phyloP scores from a whole-genome alignment of 2,329 filamentous ascomycete species.

The Westerdykella aurantiaca region DNA sequence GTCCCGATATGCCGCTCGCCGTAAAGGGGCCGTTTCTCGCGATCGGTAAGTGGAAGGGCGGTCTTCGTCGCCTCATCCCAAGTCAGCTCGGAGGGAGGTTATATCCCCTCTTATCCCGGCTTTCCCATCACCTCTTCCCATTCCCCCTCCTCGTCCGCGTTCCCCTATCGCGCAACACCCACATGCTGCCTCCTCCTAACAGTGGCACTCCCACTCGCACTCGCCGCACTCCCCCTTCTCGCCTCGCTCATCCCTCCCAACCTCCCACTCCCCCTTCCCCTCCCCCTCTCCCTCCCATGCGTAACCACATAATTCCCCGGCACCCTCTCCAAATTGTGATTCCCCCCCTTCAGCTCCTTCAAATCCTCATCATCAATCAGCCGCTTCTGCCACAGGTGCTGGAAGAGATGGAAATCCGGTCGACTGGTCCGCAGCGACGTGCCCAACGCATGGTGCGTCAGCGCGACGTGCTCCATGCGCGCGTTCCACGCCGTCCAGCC shows the following conservation, averaged over 20 bases:
- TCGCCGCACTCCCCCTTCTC: too few relatives aligned
- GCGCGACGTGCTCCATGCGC: conserved; percentile 26
- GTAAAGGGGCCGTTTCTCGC: too few relatives aligned
- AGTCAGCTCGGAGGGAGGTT: too few relatives aligned
- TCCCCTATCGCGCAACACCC: neutral
- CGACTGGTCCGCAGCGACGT: conserved; percentile 19
- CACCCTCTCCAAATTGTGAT: conserved; percentile 17
- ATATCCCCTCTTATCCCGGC: too few relatives aligned
- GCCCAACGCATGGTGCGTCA: conserved; percentile 18
- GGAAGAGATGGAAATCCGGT: conserved; percentile 26
- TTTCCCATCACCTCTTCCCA: too few relatives aligned
- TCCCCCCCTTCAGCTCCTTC: conserved; percentile 30
- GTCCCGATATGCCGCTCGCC: too few relatives aligned
- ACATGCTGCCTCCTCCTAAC: neutral
- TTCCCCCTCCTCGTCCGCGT: conserved; percentile 1
- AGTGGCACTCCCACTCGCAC: too few relatives aligned
- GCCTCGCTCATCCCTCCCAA: neutral
- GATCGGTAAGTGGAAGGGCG: too few relatives aligned
- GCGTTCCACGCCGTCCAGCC: conserved; percentile 18
- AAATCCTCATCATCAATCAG: conserved; percentile 29
- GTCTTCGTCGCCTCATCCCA: too few relatives aligned
- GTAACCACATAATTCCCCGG: conserved; percentile 20
- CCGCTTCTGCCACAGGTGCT: conserved; percentile 25
- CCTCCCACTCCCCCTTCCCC: neutral
- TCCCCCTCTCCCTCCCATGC: conserved; percentile 4